These are phyloP conservation scores for Teunomyces barrocoloradensis DNA, from an alignment of 805 yeast species.

Conservation along the genomic window DNA sequence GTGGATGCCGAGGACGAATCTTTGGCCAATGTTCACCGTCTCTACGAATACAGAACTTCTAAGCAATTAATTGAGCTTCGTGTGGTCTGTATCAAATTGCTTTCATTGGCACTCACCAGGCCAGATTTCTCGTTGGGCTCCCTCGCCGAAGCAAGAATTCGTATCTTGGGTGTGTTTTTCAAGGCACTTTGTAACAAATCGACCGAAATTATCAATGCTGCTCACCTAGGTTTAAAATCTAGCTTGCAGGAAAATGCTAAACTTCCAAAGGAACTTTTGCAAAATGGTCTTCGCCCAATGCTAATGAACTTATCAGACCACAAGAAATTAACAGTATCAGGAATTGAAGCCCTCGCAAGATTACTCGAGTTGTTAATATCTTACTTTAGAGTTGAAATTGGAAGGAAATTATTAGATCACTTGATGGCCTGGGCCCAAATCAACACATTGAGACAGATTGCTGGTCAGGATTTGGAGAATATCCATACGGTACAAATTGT, in stretches of 20 bases:
- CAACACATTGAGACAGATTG: constrained; percentile 65
- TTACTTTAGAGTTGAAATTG: constrained; percentile 95
- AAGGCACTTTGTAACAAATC: constrained; percentile 86
- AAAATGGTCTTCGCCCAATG: constrained; percentile 93
- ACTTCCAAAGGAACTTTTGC: constrained; percentile 91
- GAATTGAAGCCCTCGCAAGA: constrained; percentile 87
- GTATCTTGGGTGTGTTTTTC: constrained; percentile 91
- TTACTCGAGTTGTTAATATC: constrained; percentile 82
- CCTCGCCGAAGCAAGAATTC: constrained; percentile 72
- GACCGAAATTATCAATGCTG: constrained; percentile 86
- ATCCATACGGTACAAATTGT: constrained; percentile 84
- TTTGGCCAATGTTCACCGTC: constrained; percentile 79
- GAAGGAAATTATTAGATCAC: constrained; percentile 88
- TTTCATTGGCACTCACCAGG: constrained; percentile 79
- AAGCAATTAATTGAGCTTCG: constrained; percentile 85
- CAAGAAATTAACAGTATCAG: constrained; percentile 82
- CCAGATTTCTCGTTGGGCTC: constrained; percentile 79
- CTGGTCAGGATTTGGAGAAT: constrained; percentile 75
- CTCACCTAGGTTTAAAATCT: constrained; percentile 81
- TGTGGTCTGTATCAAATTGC: constrained; percentile 81
- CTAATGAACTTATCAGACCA: constrained; percentile 92
- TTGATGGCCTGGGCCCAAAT: constrained; percentile 95
- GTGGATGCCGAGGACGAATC: constrained; percentile 99
- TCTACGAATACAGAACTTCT: constrained; percentile 82
- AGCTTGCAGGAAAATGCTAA: constrained; percentile 84